A percentile compares a stretch with the other conserved stretches of the same genome.
phyloP scores from a whole-genome alignment of 352 stramenopile species.

The Globisporangium camurandrum region DNA sequence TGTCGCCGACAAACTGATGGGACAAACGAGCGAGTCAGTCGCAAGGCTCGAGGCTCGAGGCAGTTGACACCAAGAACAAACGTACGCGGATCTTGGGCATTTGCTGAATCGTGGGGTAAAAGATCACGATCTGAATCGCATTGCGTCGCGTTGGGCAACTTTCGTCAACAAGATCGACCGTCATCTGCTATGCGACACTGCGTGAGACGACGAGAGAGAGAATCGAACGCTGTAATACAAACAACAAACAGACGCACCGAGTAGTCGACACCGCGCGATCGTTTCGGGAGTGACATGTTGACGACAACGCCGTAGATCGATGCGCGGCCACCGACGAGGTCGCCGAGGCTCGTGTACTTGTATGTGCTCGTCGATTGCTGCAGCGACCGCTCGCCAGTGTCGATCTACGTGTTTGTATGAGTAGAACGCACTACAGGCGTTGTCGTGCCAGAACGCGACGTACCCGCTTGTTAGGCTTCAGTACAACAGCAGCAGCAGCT shows the following conservation, averaged over 20 bases:
- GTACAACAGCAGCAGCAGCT: too few relatives aligned
- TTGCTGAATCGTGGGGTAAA: conserved; percentile 41
- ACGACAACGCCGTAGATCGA: conserved; percentile 66
- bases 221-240: background rate
- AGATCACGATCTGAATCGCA: conserved; percentile 61
- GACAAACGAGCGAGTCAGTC: background rate
- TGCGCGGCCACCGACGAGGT: conserved; percentile 49
- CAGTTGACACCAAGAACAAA: too few relatives aligned
- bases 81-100: conserved; percentile 59
- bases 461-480: too few relatives aligned
- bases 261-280: conserved; percentile 43
- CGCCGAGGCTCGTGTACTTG: conserved; percentile 44
- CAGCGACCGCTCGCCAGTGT: conserved; percentile 53
- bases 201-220: background rate
- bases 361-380: conserved; percentile 28
- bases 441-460: too few relatives aligned
- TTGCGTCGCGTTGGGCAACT: conserved; percentile 39
- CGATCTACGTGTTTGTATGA: too few relatives aligned
- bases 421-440: conserved; percentile 1
- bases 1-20: conserved; percentile 56
- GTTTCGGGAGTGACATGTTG: conserved; percentile 68
- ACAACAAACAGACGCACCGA: conserved; percentile 34
- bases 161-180: conserved; percentile 57
- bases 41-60: background rate
- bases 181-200: conserved; percentile 40